Evolutionary conservation across 1,284 basidiomycete genomes (phyloP), one percentile per base, ranked within the genome.

Genomic region (Mycena sp.): DNA sequence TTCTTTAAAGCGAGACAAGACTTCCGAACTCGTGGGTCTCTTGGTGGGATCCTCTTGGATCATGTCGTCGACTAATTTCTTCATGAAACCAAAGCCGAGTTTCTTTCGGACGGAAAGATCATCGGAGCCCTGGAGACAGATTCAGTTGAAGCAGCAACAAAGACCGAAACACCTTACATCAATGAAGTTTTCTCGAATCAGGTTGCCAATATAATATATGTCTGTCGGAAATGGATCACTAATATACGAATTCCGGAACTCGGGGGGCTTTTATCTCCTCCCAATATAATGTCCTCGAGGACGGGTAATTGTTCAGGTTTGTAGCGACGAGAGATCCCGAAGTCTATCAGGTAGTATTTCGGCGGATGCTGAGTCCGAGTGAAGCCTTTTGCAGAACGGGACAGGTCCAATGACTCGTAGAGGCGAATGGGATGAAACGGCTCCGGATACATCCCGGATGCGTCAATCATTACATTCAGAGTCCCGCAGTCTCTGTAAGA

Each of bases 11-110:
- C 69, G 63, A 5, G 25, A 12, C 3, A 74, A 67, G 3, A 74
- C 73, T 44, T 72, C 66, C n/a, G 73, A 67, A 49, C 75, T 77
- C 0, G 62, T 72, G 1, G 73, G 74, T 17, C 74, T 69, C 44
- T 75, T 70, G 0, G 46, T 12, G 4, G 74, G 74, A 44, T 76
- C 70, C 5, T 67, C 66, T 7, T 72, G 69, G 1, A 67, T 63
- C 76, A 78, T 77, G 21, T 73, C 72, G 4, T 41, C 14, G 11
- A 74, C 65, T 9, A 77, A 66, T 23, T 66, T 65, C 12, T 59
- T 35, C 58, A 77, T 51, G 51, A 77, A 76, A 4, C 72, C 71
- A n/a, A 76, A 67, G 7, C 72, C 72, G 16, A 26, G 12, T 11
- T 40, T 57, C 26, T 6, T 35, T 28, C 32, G 6, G 40, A 19